These are phyloP conservation scores for Pleurotus sapidus DNA, from an alignment of 768 basidiomycete species.

Conservation along the genomic window DNA sequence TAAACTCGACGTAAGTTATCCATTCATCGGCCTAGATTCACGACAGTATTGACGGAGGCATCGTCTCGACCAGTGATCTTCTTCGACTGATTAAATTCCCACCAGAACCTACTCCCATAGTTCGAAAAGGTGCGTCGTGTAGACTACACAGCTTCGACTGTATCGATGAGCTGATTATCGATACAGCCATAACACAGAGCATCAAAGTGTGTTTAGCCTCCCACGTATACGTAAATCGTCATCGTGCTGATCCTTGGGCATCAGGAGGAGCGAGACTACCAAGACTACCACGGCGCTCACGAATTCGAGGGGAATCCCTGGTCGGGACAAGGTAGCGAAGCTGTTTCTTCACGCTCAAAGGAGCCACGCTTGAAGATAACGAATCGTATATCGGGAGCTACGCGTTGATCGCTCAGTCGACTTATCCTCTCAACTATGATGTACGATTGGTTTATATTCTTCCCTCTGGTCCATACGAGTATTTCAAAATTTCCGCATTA, in stretches of 20 bases:
- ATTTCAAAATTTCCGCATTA: no score
- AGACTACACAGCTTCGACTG: no score
- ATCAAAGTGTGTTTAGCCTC: neutral
- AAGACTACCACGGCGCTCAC: slow-evolving; percentile 7
- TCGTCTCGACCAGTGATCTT: no score
- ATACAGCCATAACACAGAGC: neutral
- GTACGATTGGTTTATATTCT: no score
- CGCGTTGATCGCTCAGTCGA: no score
- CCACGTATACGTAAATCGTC: neutral
- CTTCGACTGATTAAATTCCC: slow-evolving; percentile 2
- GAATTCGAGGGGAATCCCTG: slow-evolving; percentile 10
- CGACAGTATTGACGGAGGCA: no score
- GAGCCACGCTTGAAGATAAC: no score
- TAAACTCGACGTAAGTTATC: neutral
- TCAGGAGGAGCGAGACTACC: slow-evolving; percentile 6
- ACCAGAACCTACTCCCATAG: neutral
- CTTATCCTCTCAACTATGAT: no score
- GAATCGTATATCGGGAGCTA: no score
- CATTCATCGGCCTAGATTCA: neutral
- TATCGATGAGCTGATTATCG: neutral
- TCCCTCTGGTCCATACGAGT: no score
- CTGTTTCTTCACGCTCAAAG: slow-evolving; percentile 2
- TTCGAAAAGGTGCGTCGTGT: neutral
- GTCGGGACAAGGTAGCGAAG: slow-evolving; percentile 5
- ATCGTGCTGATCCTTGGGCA: neutral